Evolutionary conservation across 2,329 filamentous ascomycete genomes (phyloP).

Genomic region (Diaporthe capsici): DNA sequence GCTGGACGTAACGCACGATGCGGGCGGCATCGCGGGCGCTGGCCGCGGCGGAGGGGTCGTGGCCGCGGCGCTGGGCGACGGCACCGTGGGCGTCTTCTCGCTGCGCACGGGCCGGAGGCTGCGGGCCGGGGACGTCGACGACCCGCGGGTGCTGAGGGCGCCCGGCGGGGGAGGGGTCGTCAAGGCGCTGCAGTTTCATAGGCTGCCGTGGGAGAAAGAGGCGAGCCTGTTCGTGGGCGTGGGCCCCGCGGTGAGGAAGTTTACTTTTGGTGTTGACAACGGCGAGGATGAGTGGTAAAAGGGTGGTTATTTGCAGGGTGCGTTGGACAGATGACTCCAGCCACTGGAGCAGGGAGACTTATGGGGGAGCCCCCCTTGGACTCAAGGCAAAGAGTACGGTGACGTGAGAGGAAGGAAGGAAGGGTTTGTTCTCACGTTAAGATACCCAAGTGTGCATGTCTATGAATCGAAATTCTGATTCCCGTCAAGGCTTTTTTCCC

Average conservation of each 20-base stretch:
- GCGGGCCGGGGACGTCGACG: slow-evolving; percentile 46
- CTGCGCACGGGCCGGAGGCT: slow-evolving; percentile 60
- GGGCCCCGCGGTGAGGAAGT: slow-evolving; percentile 56
- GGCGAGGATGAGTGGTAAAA: slow-evolving; percentile 51
- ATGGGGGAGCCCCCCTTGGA: background rate
- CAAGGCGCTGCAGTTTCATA: slow-evolving; percentile 61
- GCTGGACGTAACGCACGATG: slow-evolving; percentile 63
- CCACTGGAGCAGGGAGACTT: background rate
- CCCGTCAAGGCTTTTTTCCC: background rate
- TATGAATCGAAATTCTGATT: background rate
- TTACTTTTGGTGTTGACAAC: slow-evolving; percentile 56
- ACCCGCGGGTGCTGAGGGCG: slow-evolving; percentile 34
- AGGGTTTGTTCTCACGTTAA: background rate
- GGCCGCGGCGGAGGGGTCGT: slow-evolving; percentile 51
- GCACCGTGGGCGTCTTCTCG: slow-evolving; percentile 65
- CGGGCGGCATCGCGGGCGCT: slow-evolving; percentile 56
- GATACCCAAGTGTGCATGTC: slow-evolving; percentile 28
- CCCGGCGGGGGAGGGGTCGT: slow-evolving; percentile 51
- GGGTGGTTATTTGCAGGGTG: background rate
- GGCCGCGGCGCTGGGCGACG: slow-evolving; percentile 68
- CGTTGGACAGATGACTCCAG: no score
- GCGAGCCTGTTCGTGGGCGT: slow-evolving; percentile 64
- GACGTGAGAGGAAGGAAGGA: background rate
- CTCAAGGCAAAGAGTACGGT: no score
- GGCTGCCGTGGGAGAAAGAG: slow-evolving; percentile 58